Evolutionary conservation across 2,329 filamentous ascomycete genomes (phyloP).

Genomic region (Hypoxylon sp.): DNA sequence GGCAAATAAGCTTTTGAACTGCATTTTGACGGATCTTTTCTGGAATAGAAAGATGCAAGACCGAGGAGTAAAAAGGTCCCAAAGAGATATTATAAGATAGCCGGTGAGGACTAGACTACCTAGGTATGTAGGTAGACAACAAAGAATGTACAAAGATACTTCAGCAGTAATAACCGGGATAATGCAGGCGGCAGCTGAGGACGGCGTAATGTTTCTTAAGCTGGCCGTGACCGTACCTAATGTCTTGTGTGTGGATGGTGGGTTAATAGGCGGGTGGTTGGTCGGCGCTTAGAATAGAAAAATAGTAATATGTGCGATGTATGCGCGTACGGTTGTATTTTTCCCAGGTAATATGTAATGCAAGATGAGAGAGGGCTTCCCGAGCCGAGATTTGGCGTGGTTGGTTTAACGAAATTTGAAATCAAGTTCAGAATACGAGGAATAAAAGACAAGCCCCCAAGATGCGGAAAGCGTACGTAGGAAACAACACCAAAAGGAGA

Average conservation of each 20-base stretch:
- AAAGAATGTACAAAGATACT: constrained; percentile 31
- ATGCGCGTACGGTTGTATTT: constrained; percentile 37
- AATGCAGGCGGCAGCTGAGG: constrained; percentile 49
- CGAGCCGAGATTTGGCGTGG: constrained; percentile 51
- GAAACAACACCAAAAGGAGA: constrained; percentile 34
- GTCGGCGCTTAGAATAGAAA: constrained; percentile 54
- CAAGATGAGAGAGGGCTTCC: constrained; percentile 51
- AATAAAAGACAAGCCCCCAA: constrained; percentile 13
- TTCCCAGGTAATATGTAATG: constrained; percentile 41
- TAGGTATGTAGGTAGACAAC: not conserved
- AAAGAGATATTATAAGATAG: constrained; percentile 39
- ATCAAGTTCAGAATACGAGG: constrained; percentile 23
- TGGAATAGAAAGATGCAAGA: constrained; percentile 7
- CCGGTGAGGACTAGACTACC: constrained; percentile 1
- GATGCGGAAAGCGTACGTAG: constrained; percentile 16
- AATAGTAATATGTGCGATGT: constrained; percentile 44
- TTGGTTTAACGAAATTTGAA: constrained; percentile 38
- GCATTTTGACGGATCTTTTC: constrained; percentile 47
- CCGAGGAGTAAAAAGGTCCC: constrained; percentile 22
- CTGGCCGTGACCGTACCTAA: constrained; percentile 43
- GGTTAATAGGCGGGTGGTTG: constrained; percentile 40
- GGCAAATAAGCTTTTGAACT: constrained; percentile 48
- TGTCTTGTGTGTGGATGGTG: constrained; percentile 37
- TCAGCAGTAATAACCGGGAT: constrained; percentile 35
- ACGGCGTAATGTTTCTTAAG: constrained; percentile 46